Evolutionary conservation across 371 early-diverging fungal genomes (phyloP).

Genomic region (Dichotomocladium elegans): DNA sequence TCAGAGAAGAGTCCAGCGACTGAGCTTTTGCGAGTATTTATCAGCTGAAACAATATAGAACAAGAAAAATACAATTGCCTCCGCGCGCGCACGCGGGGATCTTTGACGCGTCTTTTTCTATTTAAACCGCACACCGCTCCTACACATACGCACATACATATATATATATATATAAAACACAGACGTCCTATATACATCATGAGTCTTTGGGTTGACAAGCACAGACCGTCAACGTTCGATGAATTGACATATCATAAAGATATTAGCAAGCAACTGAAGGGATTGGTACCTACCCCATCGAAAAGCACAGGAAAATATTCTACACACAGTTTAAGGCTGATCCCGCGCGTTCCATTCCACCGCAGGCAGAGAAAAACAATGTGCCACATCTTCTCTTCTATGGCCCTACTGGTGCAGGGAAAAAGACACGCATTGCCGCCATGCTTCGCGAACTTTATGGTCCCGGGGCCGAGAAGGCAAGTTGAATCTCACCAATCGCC

Average conservation of each 20-base stretch:
- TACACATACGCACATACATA: not conserved
- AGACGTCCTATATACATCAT: too few species aligned
- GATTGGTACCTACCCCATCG: conserved; percentile 54
- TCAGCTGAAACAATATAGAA: too few species aligned
- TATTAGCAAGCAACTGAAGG: conserved; percentile 70
- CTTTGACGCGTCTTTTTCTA: conserved; percentile 2
- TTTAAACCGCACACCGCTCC: not conserved
- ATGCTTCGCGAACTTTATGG: conserved; percentile 87
- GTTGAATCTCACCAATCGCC: not conserved
- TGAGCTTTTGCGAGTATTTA: too few species aligned
- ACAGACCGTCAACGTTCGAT: conserved; percentile 86
- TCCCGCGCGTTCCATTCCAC: too few species aligned
- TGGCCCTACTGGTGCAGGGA: conserved; percentile 97
- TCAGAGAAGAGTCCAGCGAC: too few species aligned
- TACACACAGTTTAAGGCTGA: not conserved
- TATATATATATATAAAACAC: too few species aligned
- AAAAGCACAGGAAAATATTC: not conserved
- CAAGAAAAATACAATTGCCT: too few species aligned
- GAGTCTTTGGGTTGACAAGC: conserved; percentile 97
- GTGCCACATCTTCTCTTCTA: conserved; percentile 96
- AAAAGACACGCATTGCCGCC: conserved; percentile 92
- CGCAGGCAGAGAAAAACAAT: conserved; percentile 74
- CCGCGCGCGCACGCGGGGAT: too few species aligned
- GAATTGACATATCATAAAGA: conserved; percentile 81
- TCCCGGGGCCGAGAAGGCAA: conserved; percentile 88